These are phyloP conservation scores for Tylopilus vinaceipallidus DNA, from an alignment of 768 basidiomycete genomes.

Conservation along the genomic window DNA sequence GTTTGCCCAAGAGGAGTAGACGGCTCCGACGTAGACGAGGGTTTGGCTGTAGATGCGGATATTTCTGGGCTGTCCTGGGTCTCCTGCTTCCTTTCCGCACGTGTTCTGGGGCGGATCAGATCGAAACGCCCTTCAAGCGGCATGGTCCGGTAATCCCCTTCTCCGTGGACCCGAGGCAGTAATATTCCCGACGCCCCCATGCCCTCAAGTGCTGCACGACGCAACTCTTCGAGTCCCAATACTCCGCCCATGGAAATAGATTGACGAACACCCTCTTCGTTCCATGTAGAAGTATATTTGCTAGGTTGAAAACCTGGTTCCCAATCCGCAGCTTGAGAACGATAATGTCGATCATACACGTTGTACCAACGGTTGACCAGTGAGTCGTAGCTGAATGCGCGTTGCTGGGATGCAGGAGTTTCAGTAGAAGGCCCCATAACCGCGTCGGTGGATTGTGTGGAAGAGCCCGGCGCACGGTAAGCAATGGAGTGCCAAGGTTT, in stretches of 20 bases:
- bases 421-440: constrained; percentile 23
- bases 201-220: constrained; percentile 32
- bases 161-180: constrained; percentile 31
- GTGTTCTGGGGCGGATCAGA: constrained; percentile 57
- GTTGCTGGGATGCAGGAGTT: constrained; percentile 27
- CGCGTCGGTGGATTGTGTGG: constrained; percentile 32
- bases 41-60: constrained; percentile 15
- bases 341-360: constrained; percentile 87
- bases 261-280: constrained; percentile 34
- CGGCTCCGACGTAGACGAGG: constrained; percentile 15
- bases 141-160: constrained; percentile 76
- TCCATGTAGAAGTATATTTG: constrained; percentile 76
- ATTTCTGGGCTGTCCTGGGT: constrained; percentile 4
- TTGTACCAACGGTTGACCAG: constrained; percentile 90
- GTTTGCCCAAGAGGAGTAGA: constrained; percentile 41
- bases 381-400: constrained; percentile 71
- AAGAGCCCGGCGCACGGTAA: constrained; percentile 60
- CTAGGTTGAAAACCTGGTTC: constrained; percentile 48
- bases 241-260: constrained; percentile 17
- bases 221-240: constrained; percentile 43
- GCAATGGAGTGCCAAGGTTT: constrained; percentile 89
- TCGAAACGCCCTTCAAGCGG: constrained; percentile 89
- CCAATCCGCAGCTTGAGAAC: constrained; percentile 51
- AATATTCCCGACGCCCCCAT: constrained; percentile 19
- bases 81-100: constrained; percentile 19